Conservation (phyloP, 345 rosid genomes). For the Citrus unshiu region DNA sequence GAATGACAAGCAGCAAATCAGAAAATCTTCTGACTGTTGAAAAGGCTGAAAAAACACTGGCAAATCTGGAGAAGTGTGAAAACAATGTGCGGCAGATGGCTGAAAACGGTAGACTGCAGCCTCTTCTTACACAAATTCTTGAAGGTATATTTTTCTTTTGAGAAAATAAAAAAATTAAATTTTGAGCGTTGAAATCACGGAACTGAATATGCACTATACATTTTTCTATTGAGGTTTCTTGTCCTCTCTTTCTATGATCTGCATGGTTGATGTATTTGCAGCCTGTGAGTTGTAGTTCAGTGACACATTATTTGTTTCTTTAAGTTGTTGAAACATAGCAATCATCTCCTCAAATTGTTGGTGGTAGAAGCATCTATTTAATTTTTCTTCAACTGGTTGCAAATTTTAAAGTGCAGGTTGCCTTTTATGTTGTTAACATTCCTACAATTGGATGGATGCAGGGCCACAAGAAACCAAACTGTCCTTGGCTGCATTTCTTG, state of each 20-base stretch:
- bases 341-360: background rate
- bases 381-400: background rate
- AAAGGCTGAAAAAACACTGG: constrained; percentile 74
- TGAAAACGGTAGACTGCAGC: constrained; percentile 72
- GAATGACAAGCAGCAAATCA: constrained; percentile 89
- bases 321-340: background rate
- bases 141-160: constrained; percentile 53
- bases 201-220: background rate
- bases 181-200: background rate
- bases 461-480: constrained; percentile 78
- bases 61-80: constrained; percentile 71
- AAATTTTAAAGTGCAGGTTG: background rate
- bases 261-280: background rate
- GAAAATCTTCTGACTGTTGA: constrained; percentile 79
- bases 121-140: constrained; percentile 77
- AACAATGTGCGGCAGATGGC: constrained; percentile 95
- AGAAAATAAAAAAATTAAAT: background rate
- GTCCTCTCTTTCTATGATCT: background rate
- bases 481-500: constrained; percentile 85
- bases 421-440: constrained; percentile 16
- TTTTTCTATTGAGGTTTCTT: background rate
- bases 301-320: background rate
- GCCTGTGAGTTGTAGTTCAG: background rate
- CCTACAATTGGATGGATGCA: constrained; percentile 36
- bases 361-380: background rate